phyloP scores from a whole-genome alignment of 306 rosid species.

The Vicia sativa region DNA sequence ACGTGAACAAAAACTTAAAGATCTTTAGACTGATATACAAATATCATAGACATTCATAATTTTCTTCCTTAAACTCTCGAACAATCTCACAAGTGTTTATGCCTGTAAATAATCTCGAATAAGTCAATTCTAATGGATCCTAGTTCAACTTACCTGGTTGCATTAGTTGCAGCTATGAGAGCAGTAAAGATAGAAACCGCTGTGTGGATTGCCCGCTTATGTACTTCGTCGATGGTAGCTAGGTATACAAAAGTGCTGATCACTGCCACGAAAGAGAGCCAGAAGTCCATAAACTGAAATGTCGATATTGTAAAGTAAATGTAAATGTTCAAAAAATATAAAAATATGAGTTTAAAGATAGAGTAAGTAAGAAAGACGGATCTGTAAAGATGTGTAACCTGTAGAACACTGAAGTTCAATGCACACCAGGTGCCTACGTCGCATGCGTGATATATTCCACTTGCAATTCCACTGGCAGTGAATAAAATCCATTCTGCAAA shows the following conservation, averaged over 20 bases:
- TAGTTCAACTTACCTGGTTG: constrained; percentile 66
- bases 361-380: too few species aligned
- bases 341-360: background rate
- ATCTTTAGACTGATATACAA: background rate
- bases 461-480: constrained; percentile 86
- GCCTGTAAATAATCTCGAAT: background rate
- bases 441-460: constrained; percentile 93
- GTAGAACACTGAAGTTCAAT: constrained; percentile 65
- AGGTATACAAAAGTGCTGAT: constrained; percentile 86
- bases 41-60: background rate
- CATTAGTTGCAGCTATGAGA: constrained; percentile 81
- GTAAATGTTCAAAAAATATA: constrained; percentile 24
- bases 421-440: constrained; percentile 98
- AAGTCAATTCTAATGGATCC: background rate
- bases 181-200: constrained; percentile 85
- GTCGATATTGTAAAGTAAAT: constrained; percentile 26
- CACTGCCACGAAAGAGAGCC: constrained; percentile 99
- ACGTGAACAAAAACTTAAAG: constrained; percentile 23
- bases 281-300: constrained; percentile 96
- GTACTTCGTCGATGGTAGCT: constrained; percentile 67
- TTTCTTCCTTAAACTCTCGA: background rate
- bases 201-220: constrained; percentile 84
- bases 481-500: constrained; percentile 83
- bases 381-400: constrained; percentile 56
- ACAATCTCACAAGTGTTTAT: background rate